Evolutionary conservation across 2,329 filamentous ascomycete genomes (phyloP).

Genomic region (Keithomyces neogunnii): DNA sequence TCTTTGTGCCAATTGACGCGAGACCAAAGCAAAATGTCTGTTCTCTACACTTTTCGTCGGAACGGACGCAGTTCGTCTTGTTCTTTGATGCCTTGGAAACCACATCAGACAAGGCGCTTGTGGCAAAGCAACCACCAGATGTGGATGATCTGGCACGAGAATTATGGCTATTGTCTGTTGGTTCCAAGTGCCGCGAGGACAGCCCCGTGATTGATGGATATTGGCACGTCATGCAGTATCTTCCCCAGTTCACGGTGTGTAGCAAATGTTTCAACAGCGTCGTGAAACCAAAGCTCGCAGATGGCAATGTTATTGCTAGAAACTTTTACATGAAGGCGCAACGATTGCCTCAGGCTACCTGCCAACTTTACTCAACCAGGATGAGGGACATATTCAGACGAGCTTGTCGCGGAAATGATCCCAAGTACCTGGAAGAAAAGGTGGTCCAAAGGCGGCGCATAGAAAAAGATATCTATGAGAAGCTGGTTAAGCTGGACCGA

Average conservation of each 20-base stretch:
- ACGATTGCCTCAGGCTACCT: constrained; percentile 47
- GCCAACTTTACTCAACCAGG: constrained; percentile 71
- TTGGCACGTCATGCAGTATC: constrained; percentile 71
- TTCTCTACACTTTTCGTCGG: constrained; percentile 53
- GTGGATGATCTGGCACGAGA: constrained; percentile 55
- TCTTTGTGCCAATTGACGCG: constrained; percentile 49
- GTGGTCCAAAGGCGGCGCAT: constrained; percentile 51
- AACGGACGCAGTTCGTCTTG: constrained; percentile 44
- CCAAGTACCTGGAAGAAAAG: constrained; percentile 50
- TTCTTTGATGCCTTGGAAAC: constrained; percentile 56
- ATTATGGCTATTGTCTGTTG: constrained; percentile 47
- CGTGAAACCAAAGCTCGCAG: constrained; percentile 58
- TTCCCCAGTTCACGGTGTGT: constrained; percentile 77
- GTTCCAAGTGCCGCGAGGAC: constrained; percentile 58
- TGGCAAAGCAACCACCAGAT: constrained; percentile 40
- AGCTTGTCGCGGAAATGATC: constrained; percentile 59
- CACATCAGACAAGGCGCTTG: constrained; percentile 41
- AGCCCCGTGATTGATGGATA: constrained; percentile 49
- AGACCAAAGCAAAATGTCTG: constrained; percentile 50
- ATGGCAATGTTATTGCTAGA: constrained; percentile 46
- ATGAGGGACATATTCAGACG: constrained; percentile 69
- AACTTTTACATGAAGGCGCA: constrained; percentile 57
- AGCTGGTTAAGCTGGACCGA: constrained; percentile 36
- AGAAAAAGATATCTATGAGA: constrained; percentile 50
- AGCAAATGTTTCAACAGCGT: constrained; percentile 78